Conservation (phyloP, 495 filamentous ascomycete species). For the Aspergillus conjunctus region DNA sequence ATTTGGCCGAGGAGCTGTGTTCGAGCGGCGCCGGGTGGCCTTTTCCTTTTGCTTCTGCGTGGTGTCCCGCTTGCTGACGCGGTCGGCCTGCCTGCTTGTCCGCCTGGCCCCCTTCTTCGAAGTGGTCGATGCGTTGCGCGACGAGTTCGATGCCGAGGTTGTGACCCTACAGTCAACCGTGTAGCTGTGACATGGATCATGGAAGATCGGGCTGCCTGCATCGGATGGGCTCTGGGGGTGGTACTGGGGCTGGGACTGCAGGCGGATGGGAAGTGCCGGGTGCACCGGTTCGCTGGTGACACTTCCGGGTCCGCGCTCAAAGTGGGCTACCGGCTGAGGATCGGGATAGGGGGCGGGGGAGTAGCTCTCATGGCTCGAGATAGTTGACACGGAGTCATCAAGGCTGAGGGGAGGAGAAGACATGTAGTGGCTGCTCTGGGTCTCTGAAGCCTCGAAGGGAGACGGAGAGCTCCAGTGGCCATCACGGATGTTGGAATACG, state of each 20-base stretch:
- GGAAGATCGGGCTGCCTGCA: background rate
- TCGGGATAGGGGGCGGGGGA: conserved; percentile 24
- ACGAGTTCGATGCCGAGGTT: background rate
- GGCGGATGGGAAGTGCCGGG: background rate
- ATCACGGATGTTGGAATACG: conserved; percentile 4
- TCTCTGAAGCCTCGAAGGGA: conserved; percentile 11
- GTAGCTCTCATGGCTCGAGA: conserved; percentile 20
- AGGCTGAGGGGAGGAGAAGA: conserved; percentile 24
- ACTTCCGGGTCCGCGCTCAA: conserved; percentile 2
- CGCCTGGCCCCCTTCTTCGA: conserved; percentile 10
- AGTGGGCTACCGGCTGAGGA: conserved; percentile 4
- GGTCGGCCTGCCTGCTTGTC: background rate
- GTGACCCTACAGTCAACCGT: background rate
- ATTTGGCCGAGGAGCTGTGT: conserved; percentile 12
- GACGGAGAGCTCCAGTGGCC: conserved; percentile 10
- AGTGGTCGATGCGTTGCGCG: conserved; percentile 3
- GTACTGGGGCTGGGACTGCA: background rate
- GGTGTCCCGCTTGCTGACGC: conserved; percentile 10
- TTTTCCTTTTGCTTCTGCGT: conserved; percentile 8
- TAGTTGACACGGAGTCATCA: conserved; percentile 27
- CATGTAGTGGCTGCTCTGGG: conserved; percentile 15
- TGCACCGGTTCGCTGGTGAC: background rate
- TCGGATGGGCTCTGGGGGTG: background rate
- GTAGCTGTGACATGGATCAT: background rate
- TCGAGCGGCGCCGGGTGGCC: conserved; percentile 19